Evolutionary conservation across 257 asterid genomes (phyloP).

Genomic region (Gardenia jasminoides): DNA sequence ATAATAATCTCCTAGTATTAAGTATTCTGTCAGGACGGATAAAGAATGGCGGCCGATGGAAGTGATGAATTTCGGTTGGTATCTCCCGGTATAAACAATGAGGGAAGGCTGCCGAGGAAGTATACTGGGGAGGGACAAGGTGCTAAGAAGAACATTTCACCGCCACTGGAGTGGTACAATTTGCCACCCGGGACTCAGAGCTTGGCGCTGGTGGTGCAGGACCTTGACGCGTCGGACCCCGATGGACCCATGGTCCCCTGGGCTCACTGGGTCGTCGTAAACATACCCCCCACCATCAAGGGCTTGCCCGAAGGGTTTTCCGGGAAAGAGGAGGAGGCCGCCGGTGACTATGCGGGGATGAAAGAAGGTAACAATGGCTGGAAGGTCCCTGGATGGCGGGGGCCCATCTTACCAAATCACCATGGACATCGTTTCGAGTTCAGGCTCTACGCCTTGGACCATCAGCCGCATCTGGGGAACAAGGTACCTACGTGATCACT

Average conservation of each 20-base stretch:
- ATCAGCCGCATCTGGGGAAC: constrained; percentile 54
- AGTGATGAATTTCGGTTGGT: constrained; percentile 64
- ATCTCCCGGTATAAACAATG: constrained; percentile 46
- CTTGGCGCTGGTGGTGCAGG: constrained; percentile 65
- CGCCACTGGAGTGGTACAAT: constrained; percentile 88
- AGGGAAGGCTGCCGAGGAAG: constrained; percentile 67
- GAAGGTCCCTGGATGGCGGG: constrained; percentile 74
- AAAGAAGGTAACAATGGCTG: constrained; percentile 68
- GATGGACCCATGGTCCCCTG: constrained; percentile 55
- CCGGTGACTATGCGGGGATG: constrained; percentile 43
- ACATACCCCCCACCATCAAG: constrained; percentile 69
- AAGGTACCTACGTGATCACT: constrained; percentile 41
- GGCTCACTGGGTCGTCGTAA: constrained; percentile 68
- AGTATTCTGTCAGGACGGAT: too few species aligned
- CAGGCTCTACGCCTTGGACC: constrained; percentile 72
- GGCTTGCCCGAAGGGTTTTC: constrained; percentile 90
- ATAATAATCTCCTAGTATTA: too few species aligned
- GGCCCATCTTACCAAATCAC: constrained; percentile 50
- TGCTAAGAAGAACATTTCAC: constrained; percentile 57
- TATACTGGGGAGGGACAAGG: constrained; percentile 85
- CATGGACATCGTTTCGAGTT: constrained; percentile 75
- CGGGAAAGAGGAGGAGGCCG: constrained; percentile 47
- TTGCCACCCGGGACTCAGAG: constrained; percentile 58
- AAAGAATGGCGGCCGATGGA: constrained; percentile 46
- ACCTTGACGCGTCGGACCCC: constrained; percentile 79